Evolutionary conservation across 345 rosid species (phyloP), one percentile per base, ranked within the genome.

Genomic region (Punica granatum): DNA sequence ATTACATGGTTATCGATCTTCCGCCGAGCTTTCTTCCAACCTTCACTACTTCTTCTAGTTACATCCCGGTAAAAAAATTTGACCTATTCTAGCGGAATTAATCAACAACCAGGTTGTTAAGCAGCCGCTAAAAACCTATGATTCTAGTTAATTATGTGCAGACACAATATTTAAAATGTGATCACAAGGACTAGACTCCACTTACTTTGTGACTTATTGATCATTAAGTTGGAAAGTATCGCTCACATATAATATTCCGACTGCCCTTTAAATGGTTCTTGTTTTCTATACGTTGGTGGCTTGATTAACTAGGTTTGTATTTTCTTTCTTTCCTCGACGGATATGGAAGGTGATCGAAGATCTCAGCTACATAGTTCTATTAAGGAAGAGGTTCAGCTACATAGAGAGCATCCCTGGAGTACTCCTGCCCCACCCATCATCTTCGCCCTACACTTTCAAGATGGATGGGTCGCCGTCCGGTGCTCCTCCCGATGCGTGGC

Each of bases 391-490:
- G 77, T 84, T 93, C 78, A 76, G 90, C 87, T 93, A 90, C 81
- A 89, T 93, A 64, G 97, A 90, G 68, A 90, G 90, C 77, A 89
- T 90, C 39, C 97, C 97, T 0, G 98, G 98, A 35, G 98, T 90
- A 43, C 90, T 93, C 33, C 72, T 90, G 73, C 97, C 98, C 12
- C 97, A 93, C 69, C 97, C 98, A 67, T 90, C 96, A 32, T 87
- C 96, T 36, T 81, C 94, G 35, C 82, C 87, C 5, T 81, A 78
- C 69, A 96, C 97, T 63, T 83, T 69, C 70, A 83, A 81, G 30
- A 63, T 65, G 18, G 82, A 82, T 43, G 78, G 75, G 1, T 30
- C 61, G 9, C 61, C 3, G 61, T 60, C 56, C 41, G 67, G 74
- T 32, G 35, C 84, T 51, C 25, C 75, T 32, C 77, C 87, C 36